These are phyloP conservation scores for Aspergillus pseudotamarii DNA, from an alignment of 2,329 filamentous ascomycete species.

Conservation along the genomic window DNA sequence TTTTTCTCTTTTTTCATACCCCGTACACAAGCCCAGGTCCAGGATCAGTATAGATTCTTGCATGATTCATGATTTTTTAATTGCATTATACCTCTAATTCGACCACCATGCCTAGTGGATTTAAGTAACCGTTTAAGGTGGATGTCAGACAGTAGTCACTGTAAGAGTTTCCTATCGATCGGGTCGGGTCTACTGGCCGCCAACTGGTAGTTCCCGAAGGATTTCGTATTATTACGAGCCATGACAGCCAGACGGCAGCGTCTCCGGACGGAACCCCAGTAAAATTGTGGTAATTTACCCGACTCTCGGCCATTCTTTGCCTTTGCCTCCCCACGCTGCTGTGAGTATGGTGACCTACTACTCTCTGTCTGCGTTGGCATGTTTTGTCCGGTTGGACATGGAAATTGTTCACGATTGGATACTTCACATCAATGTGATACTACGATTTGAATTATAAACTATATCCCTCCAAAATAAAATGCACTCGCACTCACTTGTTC, in stretches of 20 bases:
- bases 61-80: neutral
- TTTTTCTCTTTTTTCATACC: neutral
- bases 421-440: neutral
- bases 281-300: slow-evolving; percentile 18
- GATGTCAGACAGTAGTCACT: slow-evolving; percentile 3
- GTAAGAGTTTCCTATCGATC: slow-evolving; percentile 1
- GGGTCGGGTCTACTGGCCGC: slow-evolving; percentile 12
- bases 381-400: neutral
- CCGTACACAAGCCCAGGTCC: neutral
- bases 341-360: neutral
- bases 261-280: slow-evolving; percentile 10
- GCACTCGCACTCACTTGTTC: neutral
- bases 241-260: neutral
- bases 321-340: neutral
- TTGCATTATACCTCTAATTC: neutral
- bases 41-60: neutral
- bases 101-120: neutral
- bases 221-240: neutral
- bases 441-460: neutral
- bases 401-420: neutral
- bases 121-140: slow-evolving; percentile 1
- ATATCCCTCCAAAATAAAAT: neutral
- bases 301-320: slow-evolving; percentile 5
- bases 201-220: slow-evolving; percentile 12
- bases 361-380: neutral